Conservation (phyloP, 2,329 filamentous ascomycete species). For the Aspergillus fumigatiaffinis region DNA sequence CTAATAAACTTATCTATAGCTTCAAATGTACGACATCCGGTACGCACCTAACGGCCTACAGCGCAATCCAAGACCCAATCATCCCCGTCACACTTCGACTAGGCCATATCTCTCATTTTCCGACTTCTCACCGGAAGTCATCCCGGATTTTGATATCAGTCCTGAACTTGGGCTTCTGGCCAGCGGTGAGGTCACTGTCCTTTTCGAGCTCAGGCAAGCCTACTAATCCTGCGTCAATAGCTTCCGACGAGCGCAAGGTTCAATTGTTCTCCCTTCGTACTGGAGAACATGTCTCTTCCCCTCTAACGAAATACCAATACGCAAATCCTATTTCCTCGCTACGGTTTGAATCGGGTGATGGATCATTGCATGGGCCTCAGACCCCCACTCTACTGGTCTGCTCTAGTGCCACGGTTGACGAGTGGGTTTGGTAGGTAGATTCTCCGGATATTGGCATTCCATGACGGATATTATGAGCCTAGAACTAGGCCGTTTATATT, state of each 20-base stretch:
- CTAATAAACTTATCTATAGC: constrained; percentile 17
- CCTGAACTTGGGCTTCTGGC: constrained; percentile 36
- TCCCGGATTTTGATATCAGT: constrained; percentile 36
- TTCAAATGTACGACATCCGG: constrained; percentile 42
- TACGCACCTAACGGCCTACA: constrained; percentile 27
- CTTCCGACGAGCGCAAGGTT: constrained; percentile 29
- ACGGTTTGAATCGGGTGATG: constrained; percentile 30
- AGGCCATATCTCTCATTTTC: constrained; percentile 35
- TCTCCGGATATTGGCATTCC: not conserved
- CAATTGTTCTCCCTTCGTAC: constrained; percentile 38
- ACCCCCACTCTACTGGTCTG: constrained; percentile 34
- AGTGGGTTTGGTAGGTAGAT: constrained; percentile 35
- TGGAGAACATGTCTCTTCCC: constrained; percentile 30
- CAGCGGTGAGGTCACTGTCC: constrained; percentile 25
- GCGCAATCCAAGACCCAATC: constrained; percentile 25
- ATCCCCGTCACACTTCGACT: constrained; percentile 24
- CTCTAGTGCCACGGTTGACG: constrained; percentile 29
- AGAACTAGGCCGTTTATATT: not conserved
- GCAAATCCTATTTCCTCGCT: constrained; percentile 23
- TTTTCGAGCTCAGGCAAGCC: not conserved
- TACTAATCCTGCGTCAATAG: constrained; percentile 12
- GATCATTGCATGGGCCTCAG: constrained; percentile 21
- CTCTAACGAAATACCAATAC: constrained; percentile 24
- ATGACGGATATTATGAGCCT: not conserved
- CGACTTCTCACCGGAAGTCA: constrained; percentile 24